These are phyloP conservation scores for Hypoxylon sp. DNA, from an alignment of 2,329 filamentous ascomycete species.

Conservation along the genomic window DNA sequence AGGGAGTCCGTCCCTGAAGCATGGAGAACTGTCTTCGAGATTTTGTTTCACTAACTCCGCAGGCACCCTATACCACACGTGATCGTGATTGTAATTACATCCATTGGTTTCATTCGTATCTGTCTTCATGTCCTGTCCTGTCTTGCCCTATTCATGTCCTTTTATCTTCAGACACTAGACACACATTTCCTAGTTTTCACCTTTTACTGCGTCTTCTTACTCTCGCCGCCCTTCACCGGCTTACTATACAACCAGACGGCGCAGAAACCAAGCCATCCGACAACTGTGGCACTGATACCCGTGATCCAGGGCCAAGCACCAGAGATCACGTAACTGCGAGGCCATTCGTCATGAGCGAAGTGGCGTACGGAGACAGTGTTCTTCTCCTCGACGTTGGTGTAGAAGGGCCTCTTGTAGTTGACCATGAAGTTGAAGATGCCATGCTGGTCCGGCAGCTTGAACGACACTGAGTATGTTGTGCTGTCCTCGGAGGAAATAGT, in stretches of 20 bases:
- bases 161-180: constrained; percentile 1
- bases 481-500: constrained; percentile 72
- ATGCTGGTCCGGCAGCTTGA: constrained; percentile 94
- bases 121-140: constrained; percentile 4
- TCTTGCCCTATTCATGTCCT: neutral
- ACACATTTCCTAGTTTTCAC: constrained; percentile 28
- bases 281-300: constrained; percentile 86
- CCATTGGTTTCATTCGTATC: constrained; percentile 23
- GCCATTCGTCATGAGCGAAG: constrained; percentile 97
- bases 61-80: neutral
- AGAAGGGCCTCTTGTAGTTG: constrained; percentile 96
- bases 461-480: constrained; percentile 80
- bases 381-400: constrained; percentile 93
- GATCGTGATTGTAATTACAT: neutral
- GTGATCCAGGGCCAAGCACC: constrained; percentile 96
- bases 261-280: constrained; percentile 88
- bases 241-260: constrained; percentile 86
- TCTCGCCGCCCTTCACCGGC: constrained; percentile 55
- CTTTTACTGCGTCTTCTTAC: constrained; percentile 52
- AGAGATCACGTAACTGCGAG: constrained; percentile 88
- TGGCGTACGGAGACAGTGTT: constrained; percentile 93
- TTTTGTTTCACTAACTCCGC: neutral
- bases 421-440: constrained; percentile 99
- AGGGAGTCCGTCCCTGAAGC: neutral
- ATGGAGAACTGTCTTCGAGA: neutral